Conservation (phyloP, 257 asterid species). For the Petunia axillaris region DNA sequence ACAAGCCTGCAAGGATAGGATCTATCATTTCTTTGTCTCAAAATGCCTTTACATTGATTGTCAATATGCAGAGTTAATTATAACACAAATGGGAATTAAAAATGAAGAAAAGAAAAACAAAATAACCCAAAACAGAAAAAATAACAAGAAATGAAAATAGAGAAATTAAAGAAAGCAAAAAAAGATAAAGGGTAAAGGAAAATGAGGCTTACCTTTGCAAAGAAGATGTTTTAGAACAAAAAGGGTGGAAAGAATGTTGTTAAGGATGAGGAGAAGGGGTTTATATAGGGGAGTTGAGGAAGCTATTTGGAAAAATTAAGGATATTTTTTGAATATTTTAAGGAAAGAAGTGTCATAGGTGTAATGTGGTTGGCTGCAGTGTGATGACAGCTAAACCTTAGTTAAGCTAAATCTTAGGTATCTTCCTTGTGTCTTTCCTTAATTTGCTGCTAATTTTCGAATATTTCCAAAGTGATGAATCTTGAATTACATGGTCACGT, state of each 20-base stretch:
- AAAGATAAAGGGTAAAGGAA: neutral
- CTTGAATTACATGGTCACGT: neutral
- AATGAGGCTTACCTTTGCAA: neutral
- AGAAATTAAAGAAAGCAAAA: neutral
- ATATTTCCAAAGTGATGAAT: neutral
- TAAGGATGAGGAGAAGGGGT: neutral
- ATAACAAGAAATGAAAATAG: neutral
- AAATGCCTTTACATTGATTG: too few species aligned
- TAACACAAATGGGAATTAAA: neutral
- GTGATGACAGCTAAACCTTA: slow-evolving; percentile 3
- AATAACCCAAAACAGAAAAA: neutral
- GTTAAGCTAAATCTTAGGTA: neutral
- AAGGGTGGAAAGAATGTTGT: neutral
- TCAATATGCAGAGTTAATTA: neutral
- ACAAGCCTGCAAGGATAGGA: neutral
- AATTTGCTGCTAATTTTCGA: neutral
- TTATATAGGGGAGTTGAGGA: neutral
- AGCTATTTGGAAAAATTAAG: neutral
- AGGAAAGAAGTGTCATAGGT: slow-evolving; percentile 8
- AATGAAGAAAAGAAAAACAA: neutral
- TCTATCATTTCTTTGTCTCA: neutral
- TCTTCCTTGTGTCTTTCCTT: neutral
- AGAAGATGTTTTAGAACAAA: neutral
- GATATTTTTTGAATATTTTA: neutral
- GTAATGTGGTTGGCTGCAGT: slow-evolving; percentile 5